A percentile compares a stretch with the other conserved stretches of the same genome.
Evolutionary conservation across 2,329 filamentous ascomycete species (phyloP).

Genomic region (Calonectria ilicicola): DNA sequence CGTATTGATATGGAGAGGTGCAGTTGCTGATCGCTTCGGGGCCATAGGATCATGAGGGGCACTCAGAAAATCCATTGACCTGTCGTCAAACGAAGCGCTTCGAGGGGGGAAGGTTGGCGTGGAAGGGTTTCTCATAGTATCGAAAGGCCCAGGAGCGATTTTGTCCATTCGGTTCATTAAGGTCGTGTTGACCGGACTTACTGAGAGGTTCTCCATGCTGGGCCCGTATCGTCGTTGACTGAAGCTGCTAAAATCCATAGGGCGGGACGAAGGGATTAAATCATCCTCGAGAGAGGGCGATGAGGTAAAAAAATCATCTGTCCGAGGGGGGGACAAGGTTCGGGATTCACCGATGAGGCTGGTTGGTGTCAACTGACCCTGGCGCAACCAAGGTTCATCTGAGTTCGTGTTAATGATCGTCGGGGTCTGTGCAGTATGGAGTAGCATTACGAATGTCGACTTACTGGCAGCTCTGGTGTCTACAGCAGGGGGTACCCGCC

Average conservation of each 20-base stretch:
- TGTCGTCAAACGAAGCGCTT: slow-evolving; percentile 42
- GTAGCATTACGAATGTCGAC: slow-evolving; percentile 33
- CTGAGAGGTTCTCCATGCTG: slow-evolving; percentile 37
- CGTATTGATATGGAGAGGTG: slow-evolving; percentile 7
- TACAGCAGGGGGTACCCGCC: slow-evolving; percentile 58
- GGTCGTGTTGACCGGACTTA: slow-evolving; percentile 43
- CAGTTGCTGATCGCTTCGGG: slow-evolving; percentile 22
- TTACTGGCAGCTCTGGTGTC: slow-evolving; percentile 67
- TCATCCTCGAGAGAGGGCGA: slow-evolving; percentile 57
- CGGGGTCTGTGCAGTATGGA: slow-evolving; percentile 10
- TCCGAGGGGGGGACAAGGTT: slow-evolving; percentile 69
- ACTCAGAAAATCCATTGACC: slow-evolving; percentile 33
- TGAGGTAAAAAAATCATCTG: slow-evolving; percentile 58
- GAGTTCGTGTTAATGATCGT: slow-evolving; percentile 41
- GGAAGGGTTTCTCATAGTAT: slow-evolving; percentile 55
- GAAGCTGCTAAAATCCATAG: slow-evolving; percentile 61
- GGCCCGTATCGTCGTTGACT: slow-evolving; percentile 46
- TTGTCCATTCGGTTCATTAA: slow-evolving; percentile 73
- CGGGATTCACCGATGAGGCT: slow-evolving; percentile 71
- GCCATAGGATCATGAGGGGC: slow-evolving; percentile 20
- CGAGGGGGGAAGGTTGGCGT: slow-evolving; percentile 49
- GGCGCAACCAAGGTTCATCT: slow-evolving; percentile 67
- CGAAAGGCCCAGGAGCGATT: slow-evolving; percentile 76
- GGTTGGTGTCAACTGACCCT: slow-evolving; percentile 72
- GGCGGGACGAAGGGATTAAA: slow-evolving; percentile 53